Evolutionary conservation across 2,329 filamentous ascomycete species (phyloP), one percentile per base, ranked within the genome.

Genomic region (Coleophoma crateriformis): DNA sequence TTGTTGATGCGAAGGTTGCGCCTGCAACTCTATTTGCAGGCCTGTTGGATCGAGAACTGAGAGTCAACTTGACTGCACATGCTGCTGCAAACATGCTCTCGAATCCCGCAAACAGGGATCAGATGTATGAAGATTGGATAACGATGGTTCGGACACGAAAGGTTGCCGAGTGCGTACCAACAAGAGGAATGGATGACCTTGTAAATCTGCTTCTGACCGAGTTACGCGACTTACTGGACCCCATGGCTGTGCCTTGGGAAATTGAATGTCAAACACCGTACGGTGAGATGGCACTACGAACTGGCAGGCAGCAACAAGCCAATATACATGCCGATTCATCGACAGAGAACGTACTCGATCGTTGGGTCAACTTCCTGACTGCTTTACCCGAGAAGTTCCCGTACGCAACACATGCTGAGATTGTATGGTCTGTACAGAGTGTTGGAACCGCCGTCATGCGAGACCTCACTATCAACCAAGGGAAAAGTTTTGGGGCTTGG

Each of bases 61-160:
- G 91, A 50, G 94, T 96, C 52, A 99, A 99, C 63, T 79, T 94
- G 51, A 90, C 92, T 17, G 94, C 94, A 2, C 92, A 97, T 64
- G 91, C 94, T 1, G 90, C 92, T 1, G 92, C 91, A 19, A 95
- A 94, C 55, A 90, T 96, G 79, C 77, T 99, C 12, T 89, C 89
- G 7, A 89, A 92, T 61, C 84, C 90, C 15, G 87, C 89, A 42
- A 95, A 95, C 64, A 83, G 94, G 48, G 90, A 94, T 57, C 87
- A 94, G 62, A 97, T 99, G 94, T 96, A 94, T 74, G 75, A 86
- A 46, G 94, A 99, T 63, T 96, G 91, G 84, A 83, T 90, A 38
- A 82, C 75, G 2, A 79, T 80, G 70, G 79, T 85, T 32, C 74
- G 79, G 22, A 71, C 79, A 10, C 76, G 81, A 43, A 85, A 85